Conservation (phyloP, 495 filamentous ascomycete genomes). For the Penicillium goetzii region DNA sequence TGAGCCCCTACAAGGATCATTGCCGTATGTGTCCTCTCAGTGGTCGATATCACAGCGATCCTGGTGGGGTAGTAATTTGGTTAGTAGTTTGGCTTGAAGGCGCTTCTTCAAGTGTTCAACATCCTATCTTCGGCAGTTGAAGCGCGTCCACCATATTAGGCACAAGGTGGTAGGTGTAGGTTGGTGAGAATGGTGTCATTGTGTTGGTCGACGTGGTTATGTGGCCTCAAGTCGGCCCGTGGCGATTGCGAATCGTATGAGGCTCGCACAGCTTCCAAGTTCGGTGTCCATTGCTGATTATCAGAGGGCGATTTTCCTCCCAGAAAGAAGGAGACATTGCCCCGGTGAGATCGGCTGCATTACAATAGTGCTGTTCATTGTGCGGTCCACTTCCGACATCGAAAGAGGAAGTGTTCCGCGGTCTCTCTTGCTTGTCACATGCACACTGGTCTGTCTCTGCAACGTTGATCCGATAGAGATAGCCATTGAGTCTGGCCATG, state of each 20-base stretch:
- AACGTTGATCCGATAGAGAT: slow-evolving; percentile 35
- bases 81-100: no score
- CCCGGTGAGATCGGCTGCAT: slow-evolving; percentile 34
- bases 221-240: slow-evolving; percentile 17
- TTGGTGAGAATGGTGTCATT: not conserved
- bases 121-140: no score
- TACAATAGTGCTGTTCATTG: slow-evolving; percentile 37
- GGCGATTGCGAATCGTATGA: no score
- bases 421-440: slow-evolving; percentile 37
- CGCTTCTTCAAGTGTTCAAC: no score
- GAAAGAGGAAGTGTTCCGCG: slow-evolving; percentile 39
- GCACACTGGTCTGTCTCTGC: slow-evolving; percentile 24
- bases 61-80: no score
- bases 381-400: slow-evolving; percentile 35
- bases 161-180: slow-evolving; percentile 19
- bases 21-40: no score
- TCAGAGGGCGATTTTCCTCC: no score
- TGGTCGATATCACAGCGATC: no score
- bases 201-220: slow-evolving; percentile 1
- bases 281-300: no score
- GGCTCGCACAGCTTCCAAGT: no score
- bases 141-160: no score
- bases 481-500: slow-evolving; percentile 39
- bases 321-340: slow-evolving; percentile 41
- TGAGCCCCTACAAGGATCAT: no score